Base-by-base conservation (phyloP, 2,329 filamentous ascomycete genomes). In the Stemphylium beticola region DNA sequence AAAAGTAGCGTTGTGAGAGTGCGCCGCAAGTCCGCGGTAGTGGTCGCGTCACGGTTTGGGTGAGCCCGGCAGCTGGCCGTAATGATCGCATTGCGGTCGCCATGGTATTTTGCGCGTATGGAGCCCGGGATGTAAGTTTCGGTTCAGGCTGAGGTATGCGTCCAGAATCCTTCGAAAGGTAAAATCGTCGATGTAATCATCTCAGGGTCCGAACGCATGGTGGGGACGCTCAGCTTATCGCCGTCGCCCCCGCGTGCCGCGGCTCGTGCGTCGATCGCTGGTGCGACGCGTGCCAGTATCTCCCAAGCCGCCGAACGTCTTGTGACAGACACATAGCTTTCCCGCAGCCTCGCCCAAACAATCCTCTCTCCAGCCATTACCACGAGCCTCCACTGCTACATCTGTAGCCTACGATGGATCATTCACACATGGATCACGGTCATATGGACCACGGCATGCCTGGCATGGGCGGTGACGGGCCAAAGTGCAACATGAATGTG, bases 401-500 rank as follows among this genome's bases (percentile, higher is more conserved):
- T 33, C 10, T 22, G 8, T 17, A 17, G 17, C 40, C 4, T 12
- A 63, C 64, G 22, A 76, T 76, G 74, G 71, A 72, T 43, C 71
- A 73, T 57, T 62, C 69, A 38, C 70, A 78, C 57, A 83, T 76
- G 74, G 72, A 74, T 45, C 72, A 73, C 59, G 60, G 67, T 32
- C 70, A 78, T 58, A 83, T 83, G 81, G 85, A 82, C 58, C 85
- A 88, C 68, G 82, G 81, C 73, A 87, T 85, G 82, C 68, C 68
- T 29, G 68, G 66, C 57, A 73, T 73, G 70, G 67, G 60, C 51
- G 81, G 60, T 52, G 81, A 81, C 29, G 76, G 73, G 49, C 74
- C 72, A 49, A 86, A 87, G 82, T 97, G 93, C 84, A 93, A 82
- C 77, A 97, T 97, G 92, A 96, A 93, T 77, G 93, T 93, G 79